These are phyloP conservation scores for Casuarina equisetifolia DNA, from an alignment of 306 rosid species.

Conservation along the genomic window DNA sequence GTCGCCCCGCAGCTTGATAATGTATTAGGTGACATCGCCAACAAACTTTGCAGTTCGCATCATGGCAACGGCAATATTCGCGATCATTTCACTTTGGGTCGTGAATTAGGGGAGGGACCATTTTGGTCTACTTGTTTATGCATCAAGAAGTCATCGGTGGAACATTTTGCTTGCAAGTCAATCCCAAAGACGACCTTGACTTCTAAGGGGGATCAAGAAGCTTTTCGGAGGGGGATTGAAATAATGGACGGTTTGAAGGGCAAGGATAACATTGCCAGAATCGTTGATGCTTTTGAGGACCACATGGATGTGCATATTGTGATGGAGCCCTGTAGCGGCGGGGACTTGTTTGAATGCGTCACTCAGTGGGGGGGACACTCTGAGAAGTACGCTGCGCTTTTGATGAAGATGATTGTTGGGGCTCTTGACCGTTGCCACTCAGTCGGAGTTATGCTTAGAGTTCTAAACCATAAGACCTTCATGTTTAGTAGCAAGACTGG, in stretches of 20 bases:
- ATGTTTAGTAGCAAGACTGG: conserved; percentile 77
- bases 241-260: conserved; percentile 94
- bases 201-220: conserved; percentile 83
- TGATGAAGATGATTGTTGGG: conserved; percentile 82
- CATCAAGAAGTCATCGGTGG: conserved; percentile 58
- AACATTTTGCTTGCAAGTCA: conserved; percentile 79
- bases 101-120: conserved; percentile 80
- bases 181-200: conserved; percentile 88
- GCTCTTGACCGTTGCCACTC: conserved; percentile 95
- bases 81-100: conserved; percentile 79
- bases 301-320: conserved; percentile 83
- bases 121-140: conserved; percentile 84
- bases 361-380: conserved; percentile 86
- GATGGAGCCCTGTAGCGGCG: conserved; percentile 94
- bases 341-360: conserved; percentile 80
- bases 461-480: conserved; percentile 89
- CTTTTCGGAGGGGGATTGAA: conserved; percentile 89
- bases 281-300: conserved; percentile 91
- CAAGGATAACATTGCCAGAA: conserved; percentile 83
- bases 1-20: too few relatives aligned
- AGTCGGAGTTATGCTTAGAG: conserved; percentile 92
- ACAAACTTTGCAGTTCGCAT: too few relatives aligned
- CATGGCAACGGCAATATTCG: conserved; percentile 49
- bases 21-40: too few relatives aligned
- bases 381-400: conserved; percentile 85